Base-by-base conservation (phyloP, 768 basidiomycete species). In the button mushroom (Agaricus bisporus) region DNA sequence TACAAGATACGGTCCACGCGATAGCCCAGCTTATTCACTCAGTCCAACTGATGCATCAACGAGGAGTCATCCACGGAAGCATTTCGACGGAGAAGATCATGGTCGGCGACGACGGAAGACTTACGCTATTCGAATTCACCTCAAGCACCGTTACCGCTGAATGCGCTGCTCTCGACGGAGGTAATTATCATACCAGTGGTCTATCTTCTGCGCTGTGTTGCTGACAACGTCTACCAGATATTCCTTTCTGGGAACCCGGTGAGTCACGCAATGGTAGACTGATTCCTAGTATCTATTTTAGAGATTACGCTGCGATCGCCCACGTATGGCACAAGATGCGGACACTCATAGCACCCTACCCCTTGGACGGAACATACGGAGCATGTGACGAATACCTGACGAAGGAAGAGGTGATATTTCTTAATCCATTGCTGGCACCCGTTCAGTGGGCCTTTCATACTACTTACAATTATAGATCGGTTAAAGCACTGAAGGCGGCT, bases 301-400 rank as follows among this genome's bases (percentile, higher is more conserved):
- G 8, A 10, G 48, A 49, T 28, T 49, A 49, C 18, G 48, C 37
- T 22, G 38, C 18, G 12, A 6, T 49, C 10, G 48, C 17, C n/a
- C 22, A 38, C 25, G 17, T 49, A 28, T 49, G 48, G 48, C 38
- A 49, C 25, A 20, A 49, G 38, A 49, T 49, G 48, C 48, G 48
- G 20, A 49, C 48, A 9, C 15, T 7, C 14, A 25, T 26, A 1
- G 38, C n/a, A 22, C 36, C 48, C 28, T 25, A 37, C 14, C 25
- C 20, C 6, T 12, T 41, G 26, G 25, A 11, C 25, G 37, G 26
- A n/a, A 26, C 25, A 17, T 41, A 28, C 14, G 28, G 18, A 18
- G 36, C 28, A 10, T 26, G 20, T 5, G 48, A 49, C 20, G 48
- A 15, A 20, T 28, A 39, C 9, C 28, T 49, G 20, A 26, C 20